phyloP scores from a whole-genome alignment of 2,329 filamentous ascomycete species.

The Colletotrichum plurivorum region DNA sequence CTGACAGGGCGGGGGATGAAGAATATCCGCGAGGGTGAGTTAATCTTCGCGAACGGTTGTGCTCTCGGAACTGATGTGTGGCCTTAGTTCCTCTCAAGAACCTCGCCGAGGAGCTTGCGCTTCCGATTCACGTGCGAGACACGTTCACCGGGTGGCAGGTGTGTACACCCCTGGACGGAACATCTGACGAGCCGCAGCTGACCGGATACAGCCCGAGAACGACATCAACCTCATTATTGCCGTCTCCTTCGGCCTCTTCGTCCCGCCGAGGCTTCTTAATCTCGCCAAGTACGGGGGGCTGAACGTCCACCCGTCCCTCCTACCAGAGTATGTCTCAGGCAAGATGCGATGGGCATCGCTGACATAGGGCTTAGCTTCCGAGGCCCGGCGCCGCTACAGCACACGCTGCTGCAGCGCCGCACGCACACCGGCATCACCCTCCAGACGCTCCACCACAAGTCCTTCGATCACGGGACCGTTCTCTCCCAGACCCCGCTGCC shows the following conservation, averaged over 20 bases:
- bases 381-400: slow-evolving; percentile 89
- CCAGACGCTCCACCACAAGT: slow-evolving; percentile 83
- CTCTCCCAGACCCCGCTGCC: slow-evolving; percentile 77
- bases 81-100: slow-evolving; percentile 79
- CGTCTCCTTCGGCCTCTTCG: slow-evolving; percentile 93
- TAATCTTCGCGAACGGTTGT: too few species aligned
- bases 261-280: slow-evolving; percentile 82
- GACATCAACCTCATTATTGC: slow-evolving; percentile 85
- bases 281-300: slow-evolving; percentile 85
- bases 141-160: slow-evolving; percentile 88
- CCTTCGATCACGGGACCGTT: slow-evolving; percentile 85
- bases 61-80: not conserved
- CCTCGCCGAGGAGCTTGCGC: slow-evolving; percentile 72
- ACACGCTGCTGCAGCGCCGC: slow-evolving; percentile 78
- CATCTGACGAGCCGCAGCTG: not conserved
- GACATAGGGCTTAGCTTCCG: slow-evolving; percentile 70
- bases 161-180: slow-evolving; percentile 31
- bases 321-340: slow-evolving; percentile 77
- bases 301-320: slow-evolving; percentile 92
- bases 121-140: slow-evolving; percentile 81
- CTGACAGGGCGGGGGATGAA: slow-evolving; percentile 82
- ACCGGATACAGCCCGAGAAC: slow-evolving; percentile 64
- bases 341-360: not conserved
- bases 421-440: slow-evolving; percentile 81
- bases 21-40: slow-evolving; percentile 73